These are phyloP conservation scores for Phytomonas francai DNA, from an alignment of 208 protist genomes.

Conservation along the genomic window DNA sequence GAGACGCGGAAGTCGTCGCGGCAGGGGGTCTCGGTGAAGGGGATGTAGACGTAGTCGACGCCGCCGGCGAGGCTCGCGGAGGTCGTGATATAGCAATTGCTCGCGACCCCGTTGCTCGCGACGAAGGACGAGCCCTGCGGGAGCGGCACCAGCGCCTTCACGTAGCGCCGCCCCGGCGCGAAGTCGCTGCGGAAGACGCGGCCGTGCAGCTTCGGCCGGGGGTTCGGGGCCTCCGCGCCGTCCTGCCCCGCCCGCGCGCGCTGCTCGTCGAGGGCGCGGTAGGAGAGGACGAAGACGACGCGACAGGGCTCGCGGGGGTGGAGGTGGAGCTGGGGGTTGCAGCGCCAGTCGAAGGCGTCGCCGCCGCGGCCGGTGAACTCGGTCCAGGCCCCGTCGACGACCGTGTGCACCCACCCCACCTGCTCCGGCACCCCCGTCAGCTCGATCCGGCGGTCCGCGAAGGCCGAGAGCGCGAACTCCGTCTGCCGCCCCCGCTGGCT, in stretches of 20 bases:
- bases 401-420: constrained; percentile 80
- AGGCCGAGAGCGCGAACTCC: constrained; percentile 79
- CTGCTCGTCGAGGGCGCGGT: constrained; percentile 21
- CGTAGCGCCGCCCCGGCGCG: constrained; percentile 70
- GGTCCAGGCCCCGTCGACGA: constrained; percentile 74
- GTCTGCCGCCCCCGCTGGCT: constrained; percentile 76
- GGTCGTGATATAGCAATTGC: constrained; percentile 85
- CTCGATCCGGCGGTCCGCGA: constrained; percentile 72
- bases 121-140: constrained; percentile 82
- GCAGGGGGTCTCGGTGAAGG: constrained; percentile 77
- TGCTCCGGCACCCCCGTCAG: constrained; percentile 78
- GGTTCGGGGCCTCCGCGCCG: constrained; percentile 63
- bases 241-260: constrained; percentile 43
- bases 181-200: constrained; percentile 78
- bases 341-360: constrained; percentile 85
- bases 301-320: constrained; percentile 57
- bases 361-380: constrained; percentile 77
- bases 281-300: constrained; percentile 82
- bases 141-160: constrained; percentile 80
- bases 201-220: constrained; percentile 69
- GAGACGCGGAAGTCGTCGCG: constrained; percentile 73
- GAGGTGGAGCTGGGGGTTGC: constrained; percentile 76
- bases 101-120: constrained; percentile 80
- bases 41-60: constrained; percentile 79
- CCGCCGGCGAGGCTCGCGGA: constrained; percentile 48